Conservation (phyloP, 352 stramenopile species). For the Phytophthora pseudosyringae region DNA sequence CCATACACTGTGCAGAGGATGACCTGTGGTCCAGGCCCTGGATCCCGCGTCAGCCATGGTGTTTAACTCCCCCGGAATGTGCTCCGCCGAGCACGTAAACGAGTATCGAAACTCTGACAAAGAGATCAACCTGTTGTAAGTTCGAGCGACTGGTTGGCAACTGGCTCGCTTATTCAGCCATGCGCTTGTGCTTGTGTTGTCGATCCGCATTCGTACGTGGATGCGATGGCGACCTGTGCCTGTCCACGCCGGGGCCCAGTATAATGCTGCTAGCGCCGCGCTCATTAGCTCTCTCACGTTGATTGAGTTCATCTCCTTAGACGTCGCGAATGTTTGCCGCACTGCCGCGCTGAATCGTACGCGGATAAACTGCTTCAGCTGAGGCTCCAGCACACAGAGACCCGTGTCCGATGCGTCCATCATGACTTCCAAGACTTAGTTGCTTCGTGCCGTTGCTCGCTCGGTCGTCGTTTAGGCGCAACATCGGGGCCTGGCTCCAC, state of each 20-base stretch:
- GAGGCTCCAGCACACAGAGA: slow-evolving; percentile 5
- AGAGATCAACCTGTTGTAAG: slow-evolving; percentile 12
- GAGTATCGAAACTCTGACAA: slow-evolving; percentile 9
- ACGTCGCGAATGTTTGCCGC: background rate
- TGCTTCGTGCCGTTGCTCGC: background rate
- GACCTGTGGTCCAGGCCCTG: slow-evolving; percentile 8
- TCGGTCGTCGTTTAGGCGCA: no score
- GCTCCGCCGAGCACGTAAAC: slow-evolving; percentile 8
- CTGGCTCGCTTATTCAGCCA: slow-evolving; percentile 1
- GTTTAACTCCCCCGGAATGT: slow-evolving; percentile 12
- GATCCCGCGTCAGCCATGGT: slow-evolving; percentile 16
- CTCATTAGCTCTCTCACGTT: slow-evolving; percentile 22
- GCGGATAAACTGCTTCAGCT: slow-evolving; percentile 18
- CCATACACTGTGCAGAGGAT: slow-evolving; percentile 6
- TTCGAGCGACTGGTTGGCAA: background rate
- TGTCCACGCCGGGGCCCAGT: slow-evolving; percentile 5
- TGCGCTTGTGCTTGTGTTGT: slow-evolving; percentile 8
- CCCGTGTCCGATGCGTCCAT: slow-evolving; percentile 20
- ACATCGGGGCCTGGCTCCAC: background rate
- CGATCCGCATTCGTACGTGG: slow-evolving; percentile 6
- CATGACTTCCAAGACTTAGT: background rate
- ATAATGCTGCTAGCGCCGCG: background rate
- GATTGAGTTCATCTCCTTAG: slow-evolving; percentile 12
- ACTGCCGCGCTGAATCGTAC: background rate
- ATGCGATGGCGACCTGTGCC: background rate